These are phyloP conservation scores for Bretziella fagacearum DNA, from an alignment of 2,329 filamentous ascomycete species.

Conservation along the genomic window DNA sequence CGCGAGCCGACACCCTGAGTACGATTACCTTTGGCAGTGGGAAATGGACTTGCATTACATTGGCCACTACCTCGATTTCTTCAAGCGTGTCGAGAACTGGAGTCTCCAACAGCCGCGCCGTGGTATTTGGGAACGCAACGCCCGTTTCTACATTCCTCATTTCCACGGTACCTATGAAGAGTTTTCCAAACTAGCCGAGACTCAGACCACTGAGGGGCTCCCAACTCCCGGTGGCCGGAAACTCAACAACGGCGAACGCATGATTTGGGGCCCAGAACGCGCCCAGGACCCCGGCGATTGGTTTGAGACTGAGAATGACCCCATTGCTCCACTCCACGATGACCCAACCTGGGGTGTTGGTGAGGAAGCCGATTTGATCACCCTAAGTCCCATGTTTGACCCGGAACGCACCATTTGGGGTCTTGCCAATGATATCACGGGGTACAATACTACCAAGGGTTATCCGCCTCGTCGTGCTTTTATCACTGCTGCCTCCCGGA, in stretches of 20 bases:
- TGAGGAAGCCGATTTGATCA: constrained; percentile 83
- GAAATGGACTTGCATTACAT: constrained; percentile 88
- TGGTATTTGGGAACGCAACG: constrained; percentile 65
- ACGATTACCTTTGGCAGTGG: constrained; percentile 88
- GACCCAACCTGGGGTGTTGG: constrained; percentile 80
- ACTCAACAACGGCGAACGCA: constrained; percentile 27
- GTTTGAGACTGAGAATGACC: constrained; percentile 57
- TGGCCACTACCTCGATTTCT: constrained; percentile 65
- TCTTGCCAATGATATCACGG: constrained; percentile 66
- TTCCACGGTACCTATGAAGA: constrained; percentile 67
- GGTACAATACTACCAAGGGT: constrained; percentile 52
- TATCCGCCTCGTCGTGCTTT: constrained; percentile 55
- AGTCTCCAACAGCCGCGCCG: constrained; percentile 58
- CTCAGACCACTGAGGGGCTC: constrained; percentile 20
- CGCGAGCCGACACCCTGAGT: constrained; percentile 72
- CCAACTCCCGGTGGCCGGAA: constrained; percentile 5
- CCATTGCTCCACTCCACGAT: constrained; percentile 48
- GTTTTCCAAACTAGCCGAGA: constrained; percentile 30
- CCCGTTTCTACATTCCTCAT: constrained; percentile 59
- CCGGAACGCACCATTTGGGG: constrained; percentile 76
- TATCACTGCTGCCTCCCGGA: constrained; percentile 75
- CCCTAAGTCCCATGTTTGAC: constrained; percentile 82
- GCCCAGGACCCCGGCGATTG: constrained; percentile 51
- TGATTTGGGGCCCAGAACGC: constrained; percentile 72
- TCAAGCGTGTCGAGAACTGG: constrained; percentile 54